phyloP scores from a whole-genome alignment of 1,284 basidiomycete genomes.

The Sanghuangporus sanghuang region DNA sequence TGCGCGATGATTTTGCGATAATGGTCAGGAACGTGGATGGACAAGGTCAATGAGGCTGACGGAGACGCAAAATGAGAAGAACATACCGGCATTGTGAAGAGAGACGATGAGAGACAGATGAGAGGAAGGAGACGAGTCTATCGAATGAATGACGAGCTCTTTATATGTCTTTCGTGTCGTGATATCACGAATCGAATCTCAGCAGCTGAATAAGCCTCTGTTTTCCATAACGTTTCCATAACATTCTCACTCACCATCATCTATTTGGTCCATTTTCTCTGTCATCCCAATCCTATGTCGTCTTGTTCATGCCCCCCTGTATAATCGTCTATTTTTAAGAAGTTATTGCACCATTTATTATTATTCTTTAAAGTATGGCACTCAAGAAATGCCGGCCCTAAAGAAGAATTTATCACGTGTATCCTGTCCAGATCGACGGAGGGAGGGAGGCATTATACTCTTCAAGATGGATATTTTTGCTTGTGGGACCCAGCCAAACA shows the following conservation, averaged over 20 bases:
- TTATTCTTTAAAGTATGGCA: too few relatives aligned
- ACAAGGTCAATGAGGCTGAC: neutral
- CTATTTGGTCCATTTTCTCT: too few relatives aligned
- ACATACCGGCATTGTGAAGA: neutral
- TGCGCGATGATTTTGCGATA: neutral
- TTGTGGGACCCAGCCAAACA: too few relatives aligned
- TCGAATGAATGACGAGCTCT: neutral
- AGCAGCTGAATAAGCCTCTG: neutral
- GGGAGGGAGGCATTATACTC: too few relatives aligned
- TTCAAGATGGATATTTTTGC: too few relatives aligned
- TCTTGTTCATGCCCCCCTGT: too few relatives aligned
- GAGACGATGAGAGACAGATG: neutral
- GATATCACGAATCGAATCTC: neutral
- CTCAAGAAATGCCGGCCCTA: neutral
- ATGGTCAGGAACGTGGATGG: neutral
- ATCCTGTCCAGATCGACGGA: too few relatives aligned
- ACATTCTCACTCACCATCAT: too few relatives aligned
- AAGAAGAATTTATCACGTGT: neutral
- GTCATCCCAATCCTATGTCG: too few relatives aligned
- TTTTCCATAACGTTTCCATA: neutral
- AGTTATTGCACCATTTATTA: too few relatives aligned
- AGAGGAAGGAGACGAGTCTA: neutral
- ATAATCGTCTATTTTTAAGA: too few relatives aligned
- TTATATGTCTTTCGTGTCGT: neutral
- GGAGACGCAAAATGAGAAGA: neutral